Conservation (phyloP, 495 filamentous ascomycete genomes). For the Penicillium egyptiacum region DNA sequence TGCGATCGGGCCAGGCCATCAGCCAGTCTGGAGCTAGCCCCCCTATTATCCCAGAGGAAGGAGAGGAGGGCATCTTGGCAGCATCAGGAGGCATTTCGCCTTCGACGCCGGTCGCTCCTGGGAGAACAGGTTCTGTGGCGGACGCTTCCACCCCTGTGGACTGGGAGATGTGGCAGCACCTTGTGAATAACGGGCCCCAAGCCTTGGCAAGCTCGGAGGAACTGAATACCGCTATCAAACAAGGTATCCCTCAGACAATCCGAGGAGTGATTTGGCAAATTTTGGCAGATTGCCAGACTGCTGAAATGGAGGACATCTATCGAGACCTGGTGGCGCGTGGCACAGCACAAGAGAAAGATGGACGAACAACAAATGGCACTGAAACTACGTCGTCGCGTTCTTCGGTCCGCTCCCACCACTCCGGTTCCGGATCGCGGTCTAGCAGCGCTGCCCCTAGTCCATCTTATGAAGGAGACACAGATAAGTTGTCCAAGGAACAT, state of each 20-base stretch:
- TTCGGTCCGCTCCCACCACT: constrained; percentile 78
- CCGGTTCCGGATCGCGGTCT: constrained; percentile 60
- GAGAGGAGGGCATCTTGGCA: constrained; percentile 39
- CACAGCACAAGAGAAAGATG: constrained; percentile 74
- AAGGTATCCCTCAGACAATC: constrained; percentile 91
- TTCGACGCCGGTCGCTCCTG: constrained; percentile 58
- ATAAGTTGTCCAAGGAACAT: constrained; percentile 65
- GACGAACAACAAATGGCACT: constrained; percentile 43
- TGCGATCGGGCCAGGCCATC: constrained; percentile 41
- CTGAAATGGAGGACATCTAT: constrained; percentile 87
- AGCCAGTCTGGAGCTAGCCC: constrained; percentile 56
- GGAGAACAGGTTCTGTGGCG: constrained; percentile 64
- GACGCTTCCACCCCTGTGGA: constrained; percentile 72
- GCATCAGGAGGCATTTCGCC: constrained; percentile 32
- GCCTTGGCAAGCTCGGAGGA: constrained; percentile 86
- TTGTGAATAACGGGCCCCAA: constrained; percentile 89
- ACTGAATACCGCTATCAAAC: constrained; percentile 84
- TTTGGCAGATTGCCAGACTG: constrained; percentile 86
- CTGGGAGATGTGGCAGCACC: constrained; percentile 96
- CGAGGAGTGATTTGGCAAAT: constrained; percentile 98
- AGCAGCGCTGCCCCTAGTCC: constrained; percentile 60
- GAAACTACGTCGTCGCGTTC: constrained; percentile 73
- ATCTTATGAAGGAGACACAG: constrained; percentile 61
- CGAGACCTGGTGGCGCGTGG: constrained; percentile 76
- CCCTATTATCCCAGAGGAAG: constrained; percentile 54